Conservation (phyloP, 140 eudicot genomes). For the Stevia rebaudiana region DNA sequence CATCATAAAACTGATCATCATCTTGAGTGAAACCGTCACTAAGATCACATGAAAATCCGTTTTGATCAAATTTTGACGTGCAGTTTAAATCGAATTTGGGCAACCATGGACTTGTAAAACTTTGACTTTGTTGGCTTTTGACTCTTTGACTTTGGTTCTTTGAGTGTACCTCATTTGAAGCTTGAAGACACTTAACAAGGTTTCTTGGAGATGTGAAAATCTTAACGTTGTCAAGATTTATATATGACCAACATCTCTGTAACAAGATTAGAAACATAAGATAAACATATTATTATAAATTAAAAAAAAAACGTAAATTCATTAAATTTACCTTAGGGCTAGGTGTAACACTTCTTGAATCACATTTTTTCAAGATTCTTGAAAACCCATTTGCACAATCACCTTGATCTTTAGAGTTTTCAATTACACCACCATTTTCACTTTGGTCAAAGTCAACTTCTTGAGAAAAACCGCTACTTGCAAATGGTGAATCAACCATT, state of each 20-base stretch:
- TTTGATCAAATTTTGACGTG: constrained; percentile 30
- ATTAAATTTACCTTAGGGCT: constrained; percentile 71
- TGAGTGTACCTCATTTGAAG: constrained; percentile 30
- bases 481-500: constrained; percentile 44
- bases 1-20: constrained; percentile 30
- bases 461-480: constrained; percentile 29
- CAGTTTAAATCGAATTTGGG: constrained; percentile 36
- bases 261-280: constrained; percentile 14
- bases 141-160: constrained; percentile 36
- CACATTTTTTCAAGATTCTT: constrained; percentile 44
- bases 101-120: constrained; percentile 33
- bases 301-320: background rate
- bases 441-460: constrained; percentile 28
- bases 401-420: constrained; percentile 23
- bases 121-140: constrained; percentile 22
- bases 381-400: constrained; percentile 40
- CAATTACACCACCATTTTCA: constrained; percentile 37
- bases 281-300: background rate
- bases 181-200: constrained; percentile 62
- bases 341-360: too few relatives aligned
- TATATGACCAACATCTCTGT: constrained; percentile 53
- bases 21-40: constrained; percentile 17
- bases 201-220: constrained; percentile 63
- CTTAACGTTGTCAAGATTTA: constrained; percentile 52
- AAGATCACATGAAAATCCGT: constrained; percentile 26